Conservation (phyloP, 306 rosid genomes). For the Myrica gale region DNA sequence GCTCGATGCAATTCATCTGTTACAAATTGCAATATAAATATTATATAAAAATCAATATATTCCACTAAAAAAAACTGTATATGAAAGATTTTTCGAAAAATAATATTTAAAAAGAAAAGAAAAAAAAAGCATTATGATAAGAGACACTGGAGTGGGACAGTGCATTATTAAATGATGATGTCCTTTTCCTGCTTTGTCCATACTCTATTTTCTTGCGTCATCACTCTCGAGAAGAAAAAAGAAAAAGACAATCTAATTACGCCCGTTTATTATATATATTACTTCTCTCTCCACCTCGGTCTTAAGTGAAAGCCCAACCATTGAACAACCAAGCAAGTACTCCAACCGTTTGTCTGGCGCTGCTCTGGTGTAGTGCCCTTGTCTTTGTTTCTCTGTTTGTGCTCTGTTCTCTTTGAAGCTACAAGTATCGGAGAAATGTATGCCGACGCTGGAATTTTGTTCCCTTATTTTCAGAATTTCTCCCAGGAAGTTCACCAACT, state of each 20-base stretch:
- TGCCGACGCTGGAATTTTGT: slow-evolving; percentile 68
- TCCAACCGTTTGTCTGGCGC: slow-evolving; percentile 28
- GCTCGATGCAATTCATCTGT: slow-evolving; percentile 37
- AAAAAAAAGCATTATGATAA: slow-evolving; percentile 32
- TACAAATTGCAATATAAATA: slow-evolving; percentile 39
- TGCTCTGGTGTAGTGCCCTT: slow-evolving; percentile 13
- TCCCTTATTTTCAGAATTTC: slow-evolving; percentile 61
- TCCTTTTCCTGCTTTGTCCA: slow-evolving; percentile 64
- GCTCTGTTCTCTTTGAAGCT: slow-evolving; percentile 23
- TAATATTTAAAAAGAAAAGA: not conserved
- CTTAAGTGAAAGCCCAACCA: slow-evolving; percentile 7
- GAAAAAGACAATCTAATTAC: slow-evolving; percentile 24
- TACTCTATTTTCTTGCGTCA: slow-evolving; percentile 40
- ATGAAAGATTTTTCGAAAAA: not conserved
- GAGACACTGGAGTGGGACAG: slow-evolving; percentile 53
- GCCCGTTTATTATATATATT: slow-evolving; percentile 40
- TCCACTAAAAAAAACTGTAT: not conserved
- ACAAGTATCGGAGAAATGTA: slow-evolving; percentile 58
- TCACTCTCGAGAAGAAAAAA: not conserved
- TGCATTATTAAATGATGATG: slow-evolving; percentile 49
- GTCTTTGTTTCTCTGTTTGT: slow-evolving; percentile 20
- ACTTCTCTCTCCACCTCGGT: slow-evolving; percentile 31
- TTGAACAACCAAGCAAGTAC: not conserved
- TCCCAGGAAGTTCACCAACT: slow-evolving; percentile 75
- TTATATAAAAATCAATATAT: not conserved